Base-by-base conservation (phyloP, 495 filamentous ascomycete species). In the Neurospora sp. region DNA sequence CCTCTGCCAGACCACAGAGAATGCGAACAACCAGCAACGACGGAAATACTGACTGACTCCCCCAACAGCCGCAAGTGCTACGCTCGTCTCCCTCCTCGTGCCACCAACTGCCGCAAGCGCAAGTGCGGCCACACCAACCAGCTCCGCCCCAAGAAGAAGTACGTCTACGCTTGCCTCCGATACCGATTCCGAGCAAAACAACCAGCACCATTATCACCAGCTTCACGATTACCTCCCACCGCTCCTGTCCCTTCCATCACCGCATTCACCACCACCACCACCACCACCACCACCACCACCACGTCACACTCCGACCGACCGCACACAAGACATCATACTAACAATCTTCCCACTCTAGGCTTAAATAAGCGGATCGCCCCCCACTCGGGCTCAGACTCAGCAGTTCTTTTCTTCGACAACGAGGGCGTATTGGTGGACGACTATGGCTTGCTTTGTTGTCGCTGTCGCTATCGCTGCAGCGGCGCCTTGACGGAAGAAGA, bases 91-190 rank as follows among this genome's bases (percentile, higher is more conserved):
- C 96, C 96, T 76, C 96, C 96, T 75, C 92, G 96, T 87, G 96
- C 96, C 77, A 98, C 95, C 87, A 99, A 99, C 90, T 98, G 96
- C 92, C 90, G 96, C 80, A 98, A 99, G 93, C 93, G 92, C 88
- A 98, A 99, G 91, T 99, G 96, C 86, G 96, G 96, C 73, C 96
- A 99, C 90, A 94, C 89, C 88, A 98, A 98, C 92, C 96, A 99
- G 90, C 91, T 99, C 81, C 93, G 96, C 86, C 96, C 96, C 82
- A 99, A 99, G 95, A 99, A 99, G 94, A 99, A 99, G 94, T 61
- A 61, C 53, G 53, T 61, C 53, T 61, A 61, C 53, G 53, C 53
- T 31, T 0, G 3, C 2, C 53, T 61, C 12, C 53, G 53, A 61
- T 61, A 61, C 27, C 53, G 53, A 61, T 31, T 61, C 2, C 53